Evolutionary conservation across 192 early-diverging fungal species (phyloP).

Genomic region (Coemansia interrupta): DNA sequence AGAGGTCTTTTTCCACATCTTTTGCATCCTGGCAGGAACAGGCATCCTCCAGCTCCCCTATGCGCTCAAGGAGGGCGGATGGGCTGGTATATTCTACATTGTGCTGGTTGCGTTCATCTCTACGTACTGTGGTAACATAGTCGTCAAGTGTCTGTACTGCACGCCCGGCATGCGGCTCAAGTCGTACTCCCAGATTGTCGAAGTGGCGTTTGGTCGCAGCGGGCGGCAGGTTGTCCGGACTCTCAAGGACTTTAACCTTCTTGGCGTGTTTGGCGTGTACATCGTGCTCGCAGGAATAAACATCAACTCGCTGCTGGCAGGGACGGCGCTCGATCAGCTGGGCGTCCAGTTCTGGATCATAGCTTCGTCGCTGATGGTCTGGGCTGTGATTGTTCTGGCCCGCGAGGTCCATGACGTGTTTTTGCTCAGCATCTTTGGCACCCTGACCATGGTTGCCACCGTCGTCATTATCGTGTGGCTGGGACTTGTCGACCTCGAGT

Average conservation of each 20-base stretch:
- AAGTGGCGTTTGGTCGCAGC: slow-evolving; percentile 65
- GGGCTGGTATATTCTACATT: slow-evolving; percentile 70
- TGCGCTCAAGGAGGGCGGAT: slow-evolving; percentile 71
- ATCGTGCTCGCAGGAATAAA: slow-evolving; percentile 75
- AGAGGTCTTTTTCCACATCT: slow-evolving; percentile 51
- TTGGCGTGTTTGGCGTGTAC: slow-evolving; percentile 69
- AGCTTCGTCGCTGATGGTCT: slow-evolving; percentile 58
- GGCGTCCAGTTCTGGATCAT: slow-evolving; percentile 62
- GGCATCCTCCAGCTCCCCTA: slow-evolving; percentile 83
- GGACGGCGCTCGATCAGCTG: slow-evolving; percentile 37
- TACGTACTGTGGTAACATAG: slow-evolving; percentile 66
- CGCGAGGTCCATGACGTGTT: slow-evolving; percentile 79
- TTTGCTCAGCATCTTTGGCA: slow-evolving; percentile 70
- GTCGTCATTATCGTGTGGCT: slow-evolving; percentile 65
- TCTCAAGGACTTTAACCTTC: slow-evolving; percentile 59
- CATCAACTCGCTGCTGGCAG: slow-evolving; percentile 56
- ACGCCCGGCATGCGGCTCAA: slow-evolving; percentile 58
- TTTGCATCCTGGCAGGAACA: slow-evolving; percentile 75
- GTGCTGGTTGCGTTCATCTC: slow-evolving; percentile 67
- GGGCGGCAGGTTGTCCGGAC: slow-evolving; percentile 58
- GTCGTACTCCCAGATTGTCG: slow-evolving; percentile 65
- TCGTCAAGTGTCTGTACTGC: slow-evolving; percentile 72
- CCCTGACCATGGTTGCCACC: slow-evolving; percentile 66
- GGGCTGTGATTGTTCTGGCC: slow-evolving; percentile 70
- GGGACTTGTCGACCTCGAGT: slow-evolving; percentile 29